These are phyloP conservation scores for Puccinia hordei DNA, from an alignment of 1,284 basidiomycete genomes.

Conservation along the genomic window DNA sequence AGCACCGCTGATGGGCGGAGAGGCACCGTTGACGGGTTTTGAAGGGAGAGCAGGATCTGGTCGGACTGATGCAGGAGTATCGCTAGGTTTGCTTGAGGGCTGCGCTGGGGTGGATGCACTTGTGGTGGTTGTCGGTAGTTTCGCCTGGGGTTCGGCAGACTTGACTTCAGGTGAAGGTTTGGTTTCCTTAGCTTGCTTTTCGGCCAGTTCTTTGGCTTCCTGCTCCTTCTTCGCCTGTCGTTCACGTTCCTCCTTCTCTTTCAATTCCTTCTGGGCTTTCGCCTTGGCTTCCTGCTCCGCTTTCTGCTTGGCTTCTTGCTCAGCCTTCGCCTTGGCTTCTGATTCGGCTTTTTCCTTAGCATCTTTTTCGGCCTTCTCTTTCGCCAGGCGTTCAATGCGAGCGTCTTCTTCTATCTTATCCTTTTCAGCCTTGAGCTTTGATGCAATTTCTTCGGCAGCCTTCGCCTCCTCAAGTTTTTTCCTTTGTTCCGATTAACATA, in stretches of 20 bases:
- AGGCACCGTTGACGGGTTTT: slow-evolving; percentile 48
- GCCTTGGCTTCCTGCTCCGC: slow-evolving; percentile 39
- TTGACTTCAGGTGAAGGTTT: slow-evolving; percentile 30
- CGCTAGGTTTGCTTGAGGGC: slow-evolving; percentile 18
- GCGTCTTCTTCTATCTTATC: not conserved
- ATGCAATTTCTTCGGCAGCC: not conserved
- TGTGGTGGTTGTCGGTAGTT: not conserved
- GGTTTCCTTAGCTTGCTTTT: slow-evolving; percentile 23
- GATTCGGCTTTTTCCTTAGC: slow-evolving; percentile 54
- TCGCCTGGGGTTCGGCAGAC: not conserved
- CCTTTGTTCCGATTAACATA: slow-evolving; percentile 54
- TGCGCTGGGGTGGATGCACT: slow-evolving; percentile 48
- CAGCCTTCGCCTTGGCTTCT: slow-evolving; percentile 19
- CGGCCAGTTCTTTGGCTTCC: slow-evolving; percentile 15
- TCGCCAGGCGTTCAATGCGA: too few species aligned
- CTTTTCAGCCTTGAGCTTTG: too few species aligned
- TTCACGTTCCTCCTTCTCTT: slow-evolving; percentile 36
- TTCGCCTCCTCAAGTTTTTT: slow-evolving; percentile 50
- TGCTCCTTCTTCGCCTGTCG: slow-evolving; percentile 22
- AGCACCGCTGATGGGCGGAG: slow-evolving; percentile 51
- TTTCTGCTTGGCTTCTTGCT: slow-evolving; percentile 31
- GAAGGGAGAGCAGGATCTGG: slow-evolving; percentile 51
- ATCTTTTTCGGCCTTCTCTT: slow-evolving; percentile 60
- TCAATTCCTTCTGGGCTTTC: slow-evolving; percentile 12
- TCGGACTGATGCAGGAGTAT: slow-evolving; percentile 31